Base-by-base conservation (phyloP, 805 yeast genomes). In the Monosporozyma solicola region DNA sequence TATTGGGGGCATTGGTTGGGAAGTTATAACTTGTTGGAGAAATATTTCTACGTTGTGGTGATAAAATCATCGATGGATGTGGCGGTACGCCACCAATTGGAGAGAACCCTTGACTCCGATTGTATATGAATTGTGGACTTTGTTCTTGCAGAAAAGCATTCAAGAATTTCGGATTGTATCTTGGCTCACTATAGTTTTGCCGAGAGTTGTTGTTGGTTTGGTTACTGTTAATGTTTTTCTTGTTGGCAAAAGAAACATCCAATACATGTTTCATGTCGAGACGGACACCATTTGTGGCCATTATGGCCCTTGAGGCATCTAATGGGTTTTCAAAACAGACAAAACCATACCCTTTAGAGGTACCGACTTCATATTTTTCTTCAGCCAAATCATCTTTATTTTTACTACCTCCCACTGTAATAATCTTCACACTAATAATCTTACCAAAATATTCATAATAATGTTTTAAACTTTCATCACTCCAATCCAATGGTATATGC, bases 281-380 rank as follows among this genome's bases (percentile, higher is more conserved):
- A 43, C 53, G 61, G 33, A 51, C 55, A 3, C 67, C 63, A 49
- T 66, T 61, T 3, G 70, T 83, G 51, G 77, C 83, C 47, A 79
- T 78, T 52, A 85, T 80, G 15, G 95, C 92, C 61, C 76, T 73
- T 49, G 80, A 78, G 7, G 95, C 94, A 62, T 82, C 79, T 49
- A 79, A 72, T 52, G 86, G 84, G 56, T 72, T 72, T 61, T 80
- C 82, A 64, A 78, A 87, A 69, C 89, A 85, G 51, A 87, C 87
- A 72, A 87, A 87, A 47, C 94, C 95, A 64, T 84, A 87, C 22
- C 94, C 91, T 64, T 82, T 80, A 24, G 92, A 84, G 10, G 41
- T 22, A 10, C 47, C 49, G 2, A 47, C 41, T 11, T 53, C 52
- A 22, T 33, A 33, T 29, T 51, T 55, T 3, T 51, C 57, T 4